A percentile compares a stretch with the other conserved stretches of the same genome.
Evolutionary conservation across 345 rosid species (phyloP).

Genomic region (Luvunga scandens): DNA sequence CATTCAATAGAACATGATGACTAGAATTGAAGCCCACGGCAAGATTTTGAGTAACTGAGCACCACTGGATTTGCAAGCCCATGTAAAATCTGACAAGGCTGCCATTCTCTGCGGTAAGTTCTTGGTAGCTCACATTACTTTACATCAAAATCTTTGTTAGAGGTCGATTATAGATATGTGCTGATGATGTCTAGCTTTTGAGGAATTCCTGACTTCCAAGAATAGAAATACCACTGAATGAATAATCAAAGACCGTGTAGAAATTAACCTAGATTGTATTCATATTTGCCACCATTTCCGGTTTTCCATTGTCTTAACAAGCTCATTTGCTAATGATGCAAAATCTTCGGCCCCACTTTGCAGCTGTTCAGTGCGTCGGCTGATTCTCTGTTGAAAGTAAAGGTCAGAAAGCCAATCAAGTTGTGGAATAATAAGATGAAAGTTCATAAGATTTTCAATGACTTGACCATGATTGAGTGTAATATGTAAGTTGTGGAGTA

Average conservation of each 20-base stretch:
- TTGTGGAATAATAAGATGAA: not conserved
- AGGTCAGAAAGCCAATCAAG: conserved; percentile 1
- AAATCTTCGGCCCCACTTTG: conserved; percentile 60
- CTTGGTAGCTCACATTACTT: not conserved
- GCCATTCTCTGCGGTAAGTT: not conserved
- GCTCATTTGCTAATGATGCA: conserved; percentile 62
- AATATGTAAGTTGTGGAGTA: not conserved
- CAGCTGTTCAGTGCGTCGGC: conserved; percentile 53
- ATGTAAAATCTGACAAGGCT: not conserved
- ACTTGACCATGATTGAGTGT: not conserved
- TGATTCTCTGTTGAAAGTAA: conserved; percentile 42
- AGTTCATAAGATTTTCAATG: not conserved
- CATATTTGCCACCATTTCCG: conserved; percentile 70
- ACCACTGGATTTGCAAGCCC: not conserved
- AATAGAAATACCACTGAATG: not conserved
- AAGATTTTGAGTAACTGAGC: not conserved
- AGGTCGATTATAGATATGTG: not conserved
- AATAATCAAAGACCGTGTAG: not conserved
- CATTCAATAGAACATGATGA: not conserved
- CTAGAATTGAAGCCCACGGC: not conserved
- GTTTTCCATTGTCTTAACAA: conserved; percentile 66
- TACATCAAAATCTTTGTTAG: not conserved
- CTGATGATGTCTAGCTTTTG: no score
- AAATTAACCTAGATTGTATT: not conserved
- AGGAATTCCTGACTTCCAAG: not conserved